phyloP scores from a whole-genome alignment of 352 stramenopile genomes.

The Globisporangium middletonii region DNA sequence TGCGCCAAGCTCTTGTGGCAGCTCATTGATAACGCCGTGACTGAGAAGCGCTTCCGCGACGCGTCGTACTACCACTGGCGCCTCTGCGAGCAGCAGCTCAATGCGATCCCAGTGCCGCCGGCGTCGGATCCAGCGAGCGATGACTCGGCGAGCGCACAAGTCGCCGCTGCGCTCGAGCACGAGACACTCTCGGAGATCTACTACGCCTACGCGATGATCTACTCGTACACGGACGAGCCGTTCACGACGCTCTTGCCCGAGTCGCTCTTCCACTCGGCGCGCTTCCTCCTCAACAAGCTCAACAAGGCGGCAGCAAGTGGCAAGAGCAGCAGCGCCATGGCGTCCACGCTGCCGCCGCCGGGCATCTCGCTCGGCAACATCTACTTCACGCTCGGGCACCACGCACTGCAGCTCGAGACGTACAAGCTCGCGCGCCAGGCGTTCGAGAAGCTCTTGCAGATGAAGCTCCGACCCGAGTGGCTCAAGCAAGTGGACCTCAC shows the following conservation, averaged over 20 bases:
- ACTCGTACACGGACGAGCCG: conserved; percentile 91
- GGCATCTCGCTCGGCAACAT: conserved; percentile 89
- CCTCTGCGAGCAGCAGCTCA: conserved; percentile 81
- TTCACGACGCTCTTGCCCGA: conserved; percentile 92
- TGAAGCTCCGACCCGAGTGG: conserved; percentile 85
- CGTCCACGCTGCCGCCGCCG: conserved; percentile 28
- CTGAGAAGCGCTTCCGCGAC: conserved; percentile 84
- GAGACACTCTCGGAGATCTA: conserved; percentile 88
- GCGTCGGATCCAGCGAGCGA: conserved; percentile 14
- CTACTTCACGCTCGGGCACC: conserved; percentile 93
- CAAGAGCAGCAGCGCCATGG: conserved; percentile 10
- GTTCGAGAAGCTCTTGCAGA: conserved; percentile 91
- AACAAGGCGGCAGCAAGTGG: conserved; percentile 14
- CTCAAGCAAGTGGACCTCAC: conserved; percentile 87
- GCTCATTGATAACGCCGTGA: conserved; percentile 87
- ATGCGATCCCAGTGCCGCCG: conserved; percentile 20
- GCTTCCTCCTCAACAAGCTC: conserved; percentile 92
- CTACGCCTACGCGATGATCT: conserved; percentile 91
- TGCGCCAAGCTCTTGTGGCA: conserved; percentile 80
- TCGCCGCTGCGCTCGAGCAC: conserved; percentile 47
- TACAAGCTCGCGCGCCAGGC: conserved; percentile 91
- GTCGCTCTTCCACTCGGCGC: conserved; percentile 89
- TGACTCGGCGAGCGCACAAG: conserved; percentile 21
- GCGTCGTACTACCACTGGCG: conserved; percentile 92
- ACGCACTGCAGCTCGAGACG: conserved; percentile 86